Evolutionary conservation across 2,329 filamentous ascomycete species (phyloP), one percentile per base, ranked within the genome.

Genomic region (Sordariomycetes sp.): DNA sequence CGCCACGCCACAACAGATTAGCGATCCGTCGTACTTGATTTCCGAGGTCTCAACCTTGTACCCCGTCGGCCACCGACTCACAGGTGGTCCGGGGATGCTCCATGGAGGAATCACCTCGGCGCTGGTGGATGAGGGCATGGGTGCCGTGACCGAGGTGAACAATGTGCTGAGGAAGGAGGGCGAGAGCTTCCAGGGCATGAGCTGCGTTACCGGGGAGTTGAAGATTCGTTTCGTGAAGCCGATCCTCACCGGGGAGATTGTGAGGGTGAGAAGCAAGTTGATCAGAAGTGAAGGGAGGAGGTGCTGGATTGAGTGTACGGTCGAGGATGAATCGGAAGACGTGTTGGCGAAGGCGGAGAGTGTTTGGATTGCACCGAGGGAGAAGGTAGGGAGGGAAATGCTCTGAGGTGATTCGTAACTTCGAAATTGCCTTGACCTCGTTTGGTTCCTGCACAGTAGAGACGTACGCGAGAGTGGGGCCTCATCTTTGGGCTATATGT

Each of bases 121-220:
- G 5, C 39, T 63, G 34, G 38, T 57, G 17, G 59, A 63, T 31
- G 59, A 63, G 47, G 42, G 51, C 5, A 53, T 58, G 41, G 56
- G 57, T 4, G 43, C 46, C 3, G 37, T 63, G 14, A 49, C 55
- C 16, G 58, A 61, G 32, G 42, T 60, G 6, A 63, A 63, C 19
- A 35, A 41, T 15, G 49, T 48, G 0, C 41, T 61, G 24, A 47
- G 47, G 3, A 58, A 60, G 38, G 36, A 47, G 2, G 48, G 46
- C 1, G 40, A 43, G 10, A 40, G 49, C 0, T 57, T 53, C 27
- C 41, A 40, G 30, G 43, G 46, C 2, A 45, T 42, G 23, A 55
- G 44, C 23, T n/a, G n/a, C n/a, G 46, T 63, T 9, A 63, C 59
- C 12, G 59, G 47, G 1, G 47, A 43, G 3, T 40, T 63, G 31